A percentile compares a stretch with the other conserved stretches of the same genome.
Evolutionary conservation across 2,329 filamentous ascomycete genomes (phyloP).

Genomic region (Microcyclosporella mali): DNA sequence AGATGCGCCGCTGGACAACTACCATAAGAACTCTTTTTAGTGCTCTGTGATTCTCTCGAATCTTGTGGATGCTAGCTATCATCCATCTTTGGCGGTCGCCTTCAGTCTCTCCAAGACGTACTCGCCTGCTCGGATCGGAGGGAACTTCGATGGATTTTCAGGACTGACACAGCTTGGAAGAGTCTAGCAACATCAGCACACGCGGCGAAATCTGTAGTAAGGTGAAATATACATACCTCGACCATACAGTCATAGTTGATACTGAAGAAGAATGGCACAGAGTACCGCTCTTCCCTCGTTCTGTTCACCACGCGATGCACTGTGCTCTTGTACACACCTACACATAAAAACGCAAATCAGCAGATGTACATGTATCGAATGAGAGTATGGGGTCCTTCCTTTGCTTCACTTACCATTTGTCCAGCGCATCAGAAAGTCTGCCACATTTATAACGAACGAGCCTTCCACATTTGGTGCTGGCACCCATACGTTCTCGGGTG

Average conservation of each 20-base stretch:
- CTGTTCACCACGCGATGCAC: slow-evolving; percentile 43
- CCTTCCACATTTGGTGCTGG: slow-evolving; percentile 40
- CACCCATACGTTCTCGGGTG: slow-evolving; percentile 39
- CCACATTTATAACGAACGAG: slow-evolving; percentile 46
- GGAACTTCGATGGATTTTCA: slow-evolving; percentile 31
- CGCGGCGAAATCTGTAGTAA: background rate
- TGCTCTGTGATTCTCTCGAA: background rate
- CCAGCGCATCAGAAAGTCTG: slow-evolving; percentile 46
- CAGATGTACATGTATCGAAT: too few relatives aligned
- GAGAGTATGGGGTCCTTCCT: background rate
- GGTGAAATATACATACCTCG: slow-evolving; percentile 21
- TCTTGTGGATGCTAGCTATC: slow-evolving; percentile 20
- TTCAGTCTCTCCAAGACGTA: slow-evolving; percentile 34
- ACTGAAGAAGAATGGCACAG: slow-evolving; percentile 45
- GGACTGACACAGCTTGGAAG: slow-evolving; percentile 33
- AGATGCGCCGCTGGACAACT: slow-evolving; percentile 34
- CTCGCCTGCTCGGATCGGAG: slow-evolving; percentile 35
- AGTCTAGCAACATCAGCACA: slow-evolving; percentile 20
- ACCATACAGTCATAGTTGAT: slow-evolving; percentile 38
- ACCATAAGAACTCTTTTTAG: slow-evolving; percentile 5
- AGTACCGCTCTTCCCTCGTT: slow-evolving; percentile 35
- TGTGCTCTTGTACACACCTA: slow-evolving; percentile 36
- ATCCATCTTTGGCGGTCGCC: slow-evolving; percentile 11
- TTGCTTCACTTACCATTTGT: slow-evolving; percentile 32
- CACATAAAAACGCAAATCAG: background rate